phyloP scores from a whole-genome alignment of 1,284 basidiomycete species.

The Bondarzewia mesenterica region DNA sequence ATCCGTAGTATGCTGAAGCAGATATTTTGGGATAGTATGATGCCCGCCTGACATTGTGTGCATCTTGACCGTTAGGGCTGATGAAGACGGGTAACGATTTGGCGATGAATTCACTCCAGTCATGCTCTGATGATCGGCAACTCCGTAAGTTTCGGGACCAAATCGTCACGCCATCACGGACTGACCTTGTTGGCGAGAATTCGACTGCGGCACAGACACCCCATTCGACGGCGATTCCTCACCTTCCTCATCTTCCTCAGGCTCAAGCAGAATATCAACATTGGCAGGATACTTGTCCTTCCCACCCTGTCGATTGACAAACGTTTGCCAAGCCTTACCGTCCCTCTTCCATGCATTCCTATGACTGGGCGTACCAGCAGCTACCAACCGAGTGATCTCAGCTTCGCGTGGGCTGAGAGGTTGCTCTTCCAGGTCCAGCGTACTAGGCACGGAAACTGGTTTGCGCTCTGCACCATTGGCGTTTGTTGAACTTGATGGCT shows the following conservation, averaged over 20 bases:
- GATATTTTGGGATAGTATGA: constrained; percentile 49
- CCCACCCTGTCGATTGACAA: constrained; percentile 37
- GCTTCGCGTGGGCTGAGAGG: constrained; percentile 37
- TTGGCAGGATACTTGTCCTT: constrained; percentile 13
- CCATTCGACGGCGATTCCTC: constrained; percentile 24
- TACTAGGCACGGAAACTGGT: not conserved
- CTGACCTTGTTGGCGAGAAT: not conserved
- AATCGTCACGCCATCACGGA: not conserved
- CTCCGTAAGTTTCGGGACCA: not conserved
- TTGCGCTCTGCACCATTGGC: not conserved
- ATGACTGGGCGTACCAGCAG: constrained; percentile 62
- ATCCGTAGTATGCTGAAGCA: not conserved
- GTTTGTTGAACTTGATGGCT: not conserved
- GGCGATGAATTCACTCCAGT: not conserved
- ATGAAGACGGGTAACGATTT: constrained; percentile 1
- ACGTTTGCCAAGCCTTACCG: constrained; percentile 55
- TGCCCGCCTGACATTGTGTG: constrained; percentile 27
- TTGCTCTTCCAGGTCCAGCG: not conserved
- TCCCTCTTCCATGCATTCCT: constrained; percentile 59
- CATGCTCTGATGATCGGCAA: not conserved
- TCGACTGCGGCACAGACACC: not conserved
- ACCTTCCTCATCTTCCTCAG: constrained; percentile 17
- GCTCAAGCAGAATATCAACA: constrained; percentile 6
- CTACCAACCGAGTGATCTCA: constrained; percentile 52
- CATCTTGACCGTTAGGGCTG: not conserved